Evolutionary conservation across 139 green algal species (phyloP), one percentile per base, ranked within the genome.

Genomic region (Volvox reticuliferus): DNA sequence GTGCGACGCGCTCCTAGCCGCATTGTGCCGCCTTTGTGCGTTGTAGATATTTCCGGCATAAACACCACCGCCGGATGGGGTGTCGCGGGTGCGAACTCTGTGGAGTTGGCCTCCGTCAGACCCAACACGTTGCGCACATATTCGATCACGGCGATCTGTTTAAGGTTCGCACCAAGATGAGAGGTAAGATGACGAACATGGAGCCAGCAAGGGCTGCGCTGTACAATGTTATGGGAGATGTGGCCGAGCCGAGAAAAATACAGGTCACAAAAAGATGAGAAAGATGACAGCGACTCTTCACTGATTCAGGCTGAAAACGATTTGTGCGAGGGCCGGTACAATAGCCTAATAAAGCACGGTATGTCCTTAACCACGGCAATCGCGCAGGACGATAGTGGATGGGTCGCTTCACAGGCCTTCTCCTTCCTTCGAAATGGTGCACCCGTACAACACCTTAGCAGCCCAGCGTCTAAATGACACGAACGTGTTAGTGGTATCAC

Each of bases 21-120:
- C 98, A 99, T 99, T 37, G 98, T 99, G 86, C 98, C 98, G 63
- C 98, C 98, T 94, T 97, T 96, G 94, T 99, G 98, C 1, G 98
- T 99, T 44, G 93, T 93, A 55, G 69, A 90, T 50, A 91, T 95
- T 96, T 99, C 98, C 0, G 98, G 98, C 98, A 99, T 99, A 95
- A 99, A 99, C 50, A 99, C 97, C 24, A 99, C 97, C 62, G 94
- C 97, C 0, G 98, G 98, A 63, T 97, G 50, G 12, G 94, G 89
- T 0, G 96, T 99, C 30, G 94, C 96, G 14, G 90, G 89, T 17
- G 98, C 94, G 87, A 99, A 99, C 95, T 99, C 98, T 21, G 97
- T 98, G 67, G 77, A 95, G 96, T 99, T 97, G 79, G 98, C 98
- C 17, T 98, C 95, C 22, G 89, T 88, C 61, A 97, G 86, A 35